These are phyloP conservation scores for Salix arbutifolia DNA, from an alignment of 345 rosid species.

Conservation along the genomic window DNA sequence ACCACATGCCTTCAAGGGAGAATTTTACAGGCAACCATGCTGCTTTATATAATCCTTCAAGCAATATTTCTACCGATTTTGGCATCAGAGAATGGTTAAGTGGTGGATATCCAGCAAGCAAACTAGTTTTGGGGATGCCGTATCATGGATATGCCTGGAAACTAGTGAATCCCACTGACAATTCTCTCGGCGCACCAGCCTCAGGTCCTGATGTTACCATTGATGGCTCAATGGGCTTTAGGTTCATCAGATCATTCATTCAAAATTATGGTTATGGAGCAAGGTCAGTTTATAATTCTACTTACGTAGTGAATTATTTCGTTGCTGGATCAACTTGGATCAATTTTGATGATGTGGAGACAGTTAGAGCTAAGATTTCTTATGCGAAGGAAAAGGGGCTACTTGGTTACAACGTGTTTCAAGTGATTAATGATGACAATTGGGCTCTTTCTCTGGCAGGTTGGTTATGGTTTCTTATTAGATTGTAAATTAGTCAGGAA, in stretches of 20 bases:
- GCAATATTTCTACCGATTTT: conserved; percentile 20
- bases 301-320: conserved; percentile 30
- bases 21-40: conserved; percentile 29
- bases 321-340: conserved; percentile 29
- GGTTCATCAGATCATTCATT: conserved; percentile 11
- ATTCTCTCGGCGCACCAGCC: conserved; percentile 5
- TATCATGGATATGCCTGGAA: conserved; percentile 34
- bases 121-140: conserved; percentile 31
- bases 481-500: no score
- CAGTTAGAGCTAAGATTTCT: conserved; percentile 29
- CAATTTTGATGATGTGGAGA: conserved; percentile 40
- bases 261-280: conserved; percentile 23
- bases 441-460: conserved; percentile 44
- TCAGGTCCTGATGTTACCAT: background rate
- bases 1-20: conserved; percentile 28
- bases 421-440: conserved; percentile 28
- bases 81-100: conserved; percentile 28
- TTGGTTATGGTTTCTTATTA: background rate
- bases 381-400: conserved; percentile 38
- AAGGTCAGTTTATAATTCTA: conserved; percentile 23
- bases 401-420: conserved; percentile 36
- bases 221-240: conserved; percentile 28
- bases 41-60: conserved; percentile 21
- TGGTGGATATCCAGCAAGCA: conserved; percentile 20
- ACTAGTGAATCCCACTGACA: conserved; percentile 15